These are phyloP conservation scores for Gymnopilus junonius DNA, from an alignment of 768 basidiomycete species.

Conservation along the genomic window DNA sequence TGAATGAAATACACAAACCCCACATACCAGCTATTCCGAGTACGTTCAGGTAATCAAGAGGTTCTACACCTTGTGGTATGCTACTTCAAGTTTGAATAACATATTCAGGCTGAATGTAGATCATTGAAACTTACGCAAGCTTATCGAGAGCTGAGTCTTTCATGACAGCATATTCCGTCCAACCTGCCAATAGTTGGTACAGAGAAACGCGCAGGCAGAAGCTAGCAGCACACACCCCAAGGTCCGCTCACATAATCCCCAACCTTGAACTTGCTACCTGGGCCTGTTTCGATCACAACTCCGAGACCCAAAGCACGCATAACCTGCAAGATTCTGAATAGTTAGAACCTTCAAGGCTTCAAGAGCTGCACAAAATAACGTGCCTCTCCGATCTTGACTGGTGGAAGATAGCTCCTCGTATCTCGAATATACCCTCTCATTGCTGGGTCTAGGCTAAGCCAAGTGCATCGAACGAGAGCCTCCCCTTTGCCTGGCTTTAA, in stretches of 20 bases:
- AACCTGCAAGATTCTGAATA: conserved; percentile 37
- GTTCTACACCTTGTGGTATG: conserved; percentile 58
- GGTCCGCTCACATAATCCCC: conserved; percentile 74
- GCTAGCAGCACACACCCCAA: conserved; percentile 52
- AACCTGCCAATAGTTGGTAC: conserved; percentile 49
- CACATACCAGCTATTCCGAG: conserved; percentile 74
- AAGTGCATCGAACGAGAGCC: conserved; percentile 78
- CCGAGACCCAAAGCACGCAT: conserved; percentile 79
- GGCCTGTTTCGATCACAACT: conserved; percentile 62
- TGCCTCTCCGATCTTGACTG: conserved; percentile 71
- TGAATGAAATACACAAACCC: background rate
- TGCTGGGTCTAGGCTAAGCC: conserved; percentile 84
- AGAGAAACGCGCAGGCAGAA: background rate
- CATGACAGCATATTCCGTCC: conserved; percentile 76
- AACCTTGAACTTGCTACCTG: conserved; percentile 53
- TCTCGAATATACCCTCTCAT: conserved; percentile 87
- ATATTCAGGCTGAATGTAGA: background rate
- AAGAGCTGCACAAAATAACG: background rate
- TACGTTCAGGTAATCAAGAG: conserved; percentile 81
- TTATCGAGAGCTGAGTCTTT: conserved; percentile 54
- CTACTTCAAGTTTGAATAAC: conserved; percentile 34
- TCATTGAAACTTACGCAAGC: conserved; percentile 53
- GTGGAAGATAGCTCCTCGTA: conserved; percentile 69
- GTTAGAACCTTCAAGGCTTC: no score
- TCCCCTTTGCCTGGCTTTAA: conserved; percentile 57